Percentiles rank a stretch among this genome's conserved stretches.
These are phyloP conservation scores for Pisolithus albus DNA, from an alignment of 768 basidiomycete species.

Conservation along the genomic window DNA sequence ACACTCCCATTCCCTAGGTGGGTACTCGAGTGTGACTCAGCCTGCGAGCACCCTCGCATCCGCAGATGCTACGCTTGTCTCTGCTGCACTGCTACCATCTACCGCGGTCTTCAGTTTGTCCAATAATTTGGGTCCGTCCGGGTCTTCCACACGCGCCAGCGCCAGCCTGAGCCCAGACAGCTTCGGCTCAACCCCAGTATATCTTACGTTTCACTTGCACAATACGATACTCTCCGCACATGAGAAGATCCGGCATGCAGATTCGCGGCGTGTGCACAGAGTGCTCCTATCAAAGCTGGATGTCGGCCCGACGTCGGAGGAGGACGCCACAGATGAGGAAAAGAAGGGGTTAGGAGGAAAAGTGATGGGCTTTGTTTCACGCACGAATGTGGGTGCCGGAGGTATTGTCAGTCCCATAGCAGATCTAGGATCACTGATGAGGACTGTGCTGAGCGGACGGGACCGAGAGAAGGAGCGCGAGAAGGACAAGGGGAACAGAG, in stretches of 20 bases:
- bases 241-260: slow-evolving; percentile 31
- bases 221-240: slow-evolving; percentile 21
- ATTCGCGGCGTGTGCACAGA: slow-evolving; percentile 56
- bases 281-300: slow-evolving; percentile 57
- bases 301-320: slow-evolving; percentile 20
- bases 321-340: slow-evolving; percentile 26
- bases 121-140: slow-evolving; percentile 26
- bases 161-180: neutral
- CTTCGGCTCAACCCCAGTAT: neutral
- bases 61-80: neutral
- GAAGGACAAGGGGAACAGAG: slow-evolving; percentile 31
- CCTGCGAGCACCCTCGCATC: neutral
- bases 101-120: neutral
- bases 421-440: slow-evolving; percentile 49
- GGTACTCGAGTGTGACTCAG: neutral
- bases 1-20: slow-evolving; percentile 12
- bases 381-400: slow-evolving; percentile 31
- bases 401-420: slow-evolving; percentile 40
- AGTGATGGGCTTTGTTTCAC: slow-evolving; percentile 35
- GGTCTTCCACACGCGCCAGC: neutral
- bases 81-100: neutral
- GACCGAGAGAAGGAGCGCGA: slow-evolving; percentile 29
- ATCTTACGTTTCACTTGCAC: slow-evolving; percentile 22
- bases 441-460: slow-evolving; percentile 31
- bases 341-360: slow-evolving; percentile 26